Conservation (phyloP, 2,329 filamentous ascomycete genomes). For the Talaromyces amestolkiae region DNA sequence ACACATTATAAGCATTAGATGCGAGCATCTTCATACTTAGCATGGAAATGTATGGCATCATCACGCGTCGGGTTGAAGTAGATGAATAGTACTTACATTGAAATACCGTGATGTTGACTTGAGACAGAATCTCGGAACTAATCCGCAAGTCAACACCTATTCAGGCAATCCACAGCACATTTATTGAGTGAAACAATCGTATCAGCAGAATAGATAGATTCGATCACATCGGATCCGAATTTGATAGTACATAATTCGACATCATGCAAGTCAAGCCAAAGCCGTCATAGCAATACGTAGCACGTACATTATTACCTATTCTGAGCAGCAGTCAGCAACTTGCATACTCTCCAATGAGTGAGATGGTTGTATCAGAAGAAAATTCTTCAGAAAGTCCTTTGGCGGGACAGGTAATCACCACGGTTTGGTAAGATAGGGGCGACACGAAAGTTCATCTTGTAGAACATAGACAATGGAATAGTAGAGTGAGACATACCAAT, state of each 20-base stretch:
- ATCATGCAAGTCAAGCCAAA: constrained; percentile 33
- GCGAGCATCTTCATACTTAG: constrained; percentile 59
- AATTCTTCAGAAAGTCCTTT: constrained; percentile 57
- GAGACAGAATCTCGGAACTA: no score
- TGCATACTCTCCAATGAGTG: neutral
- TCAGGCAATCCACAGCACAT: neutral
- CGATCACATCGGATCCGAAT: constrained; percentile 46
- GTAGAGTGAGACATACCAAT: constrained; percentile 16
- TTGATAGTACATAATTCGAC: constrained; percentile 50
- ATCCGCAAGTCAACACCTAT: constrained; percentile 3
- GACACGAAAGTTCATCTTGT: constrained; percentile 61
- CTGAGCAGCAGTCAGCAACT: constrained; percentile 27
- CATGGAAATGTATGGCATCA: constrained; percentile 59
- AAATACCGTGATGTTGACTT: neutral
- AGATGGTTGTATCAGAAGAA: neutral
- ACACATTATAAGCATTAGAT: constrained; percentile 41
- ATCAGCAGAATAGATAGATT: constrained; percentile 19
- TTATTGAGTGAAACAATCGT: neutral
- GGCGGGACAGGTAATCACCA: constrained; percentile 63
- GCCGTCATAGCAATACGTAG: neutral
- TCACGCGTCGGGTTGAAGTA: constrained; percentile 41
- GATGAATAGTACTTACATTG: constrained; percentile 1
- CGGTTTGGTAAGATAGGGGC: constrained; percentile 60
- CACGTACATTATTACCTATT: constrained; percentile 8
- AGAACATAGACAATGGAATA: constrained; percentile 22